Conservation (phyloP, 1,139 yeast species). For the Lizanozyma gosingica region DNA sequence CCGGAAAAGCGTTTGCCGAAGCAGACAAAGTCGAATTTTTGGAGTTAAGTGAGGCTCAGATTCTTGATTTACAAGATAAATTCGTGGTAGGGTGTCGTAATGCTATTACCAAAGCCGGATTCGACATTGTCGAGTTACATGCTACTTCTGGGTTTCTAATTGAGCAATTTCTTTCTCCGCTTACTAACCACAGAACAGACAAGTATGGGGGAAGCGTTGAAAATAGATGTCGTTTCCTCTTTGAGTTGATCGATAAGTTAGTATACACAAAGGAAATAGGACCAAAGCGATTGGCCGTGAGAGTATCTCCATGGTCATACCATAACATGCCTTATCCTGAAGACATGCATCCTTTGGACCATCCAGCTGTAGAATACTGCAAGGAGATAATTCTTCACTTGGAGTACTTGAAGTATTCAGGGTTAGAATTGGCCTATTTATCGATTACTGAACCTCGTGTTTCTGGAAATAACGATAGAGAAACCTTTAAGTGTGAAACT, state of each 20-base stretch:
- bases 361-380: slow-evolving; percentile 15
- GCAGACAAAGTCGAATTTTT: slow-evolving; percentile 1
- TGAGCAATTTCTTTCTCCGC: slow-evolving; percentile 26
- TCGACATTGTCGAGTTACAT: slow-evolving; percentile 30
- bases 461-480: background rate
- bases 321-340: slow-evolving; percentile 21
- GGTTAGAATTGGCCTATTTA: slow-evolving; percentile 39
- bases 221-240: slow-evolving; percentile 19
- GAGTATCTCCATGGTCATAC: slow-evolving; percentile 23
- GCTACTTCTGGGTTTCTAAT: slow-evolving; percentile 21
- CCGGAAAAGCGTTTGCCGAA: background rate
- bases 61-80: slow-evolving; percentile 6
- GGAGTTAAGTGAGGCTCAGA: slow-evolving; percentile 1
- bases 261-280: slow-evolving; percentile 19
- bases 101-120: slow-evolving; percentile 17
- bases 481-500: background rate
- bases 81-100: slow-evolving; percentile 27
- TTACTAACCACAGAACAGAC: slow-evolving; percentile 27
- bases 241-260: slow-evolving; percentile 20
- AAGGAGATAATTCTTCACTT: background rate
- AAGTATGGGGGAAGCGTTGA: slow-evolving; percentile 33
- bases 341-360: slow-evolving; percentile 23
- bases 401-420: slow-evolving; percentile 7
- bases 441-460: slow-evolving; percentile 35
- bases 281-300: slow-evolving; percentile 15